Percentiles rank a stretch among this genome's conserved stretches.
Evolutionary conservation across 2,329 filamentous ascomycete genomes (phyloP).

Genomic region (Neonectria faginata): DNA sequence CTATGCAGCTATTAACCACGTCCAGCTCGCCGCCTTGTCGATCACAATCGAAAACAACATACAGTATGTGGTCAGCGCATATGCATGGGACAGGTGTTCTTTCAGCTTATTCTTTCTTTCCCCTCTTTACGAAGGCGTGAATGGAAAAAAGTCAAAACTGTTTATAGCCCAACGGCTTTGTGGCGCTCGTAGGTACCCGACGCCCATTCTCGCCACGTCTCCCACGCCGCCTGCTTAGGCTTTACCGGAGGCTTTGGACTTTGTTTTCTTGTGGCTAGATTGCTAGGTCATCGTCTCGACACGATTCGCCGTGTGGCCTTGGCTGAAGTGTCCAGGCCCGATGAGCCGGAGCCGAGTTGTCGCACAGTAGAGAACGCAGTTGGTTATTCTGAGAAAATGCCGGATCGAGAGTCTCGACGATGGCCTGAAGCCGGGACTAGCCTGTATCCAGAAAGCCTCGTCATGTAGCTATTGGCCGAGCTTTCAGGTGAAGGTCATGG

Average conservation of each 20-base stretch:
- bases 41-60: not conserved
- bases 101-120: not conserved
- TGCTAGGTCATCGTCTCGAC: not conserved
- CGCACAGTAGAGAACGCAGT: too few species aligned
- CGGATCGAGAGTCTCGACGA: not conserved
- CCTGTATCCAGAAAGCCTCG: not conserved
- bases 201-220: not conserved
- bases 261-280: not conserved
- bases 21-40: not conserved
- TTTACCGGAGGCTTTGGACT: not conserved
- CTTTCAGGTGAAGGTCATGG: not conserved
- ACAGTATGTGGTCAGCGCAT: not conserved
- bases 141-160: not conserved
- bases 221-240: not conserved
- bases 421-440: not conserved
- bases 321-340: too few species aligned
- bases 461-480: not conserved
- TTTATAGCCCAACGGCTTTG: slow-evolving; percentile 1
- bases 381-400: not conserved
- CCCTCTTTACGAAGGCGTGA: not conserved
- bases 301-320: not conserved
- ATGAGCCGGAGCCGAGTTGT: not conserved
- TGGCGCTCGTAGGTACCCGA: not conserved
- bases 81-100: not conserved
- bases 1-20: not conserved